Evolutionary conservation across 108 stramenopile species (phyloP).

Genomic region (Skeletonema tropicum): DNA sequence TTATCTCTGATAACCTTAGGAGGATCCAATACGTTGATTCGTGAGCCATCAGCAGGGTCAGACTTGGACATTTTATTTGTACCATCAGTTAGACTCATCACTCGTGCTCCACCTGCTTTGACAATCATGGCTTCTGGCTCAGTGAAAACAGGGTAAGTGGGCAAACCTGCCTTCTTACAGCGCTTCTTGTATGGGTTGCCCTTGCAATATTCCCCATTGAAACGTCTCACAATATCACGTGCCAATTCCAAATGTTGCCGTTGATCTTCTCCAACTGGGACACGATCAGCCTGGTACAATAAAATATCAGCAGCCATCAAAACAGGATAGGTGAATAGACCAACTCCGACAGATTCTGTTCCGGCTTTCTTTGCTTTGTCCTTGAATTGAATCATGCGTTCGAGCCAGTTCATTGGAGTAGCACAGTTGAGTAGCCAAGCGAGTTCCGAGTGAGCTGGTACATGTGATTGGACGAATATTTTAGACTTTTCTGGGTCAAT

Average conservation of each 20-base stretch:
- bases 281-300: slow-evolving; percentile 95
- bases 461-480: slow-evolving; percentile 96
- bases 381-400: slow-evolving; percentile 99
- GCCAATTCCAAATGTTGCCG: slow-evolving; percentile 99
- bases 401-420: slow-evolving; percentile 98
- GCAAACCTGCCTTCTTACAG: slow-evolving; percentile 81
- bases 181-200: slow-evolving; percentile 83
- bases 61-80: slow-evolving; percentile 98
- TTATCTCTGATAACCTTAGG: slow-evolving; percentile 91
- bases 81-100: slow-evolving; percentile 98
- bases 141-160: slow-evolving; percentile 84
- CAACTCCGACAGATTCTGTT: slow-evolving; percentile 87
- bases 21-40: slow-evolving; percentile 97
- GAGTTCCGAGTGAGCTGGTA: slow-evolving; percentile 96
- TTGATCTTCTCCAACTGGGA: slow-evolving; percentile 99
- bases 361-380: slow-evolving; percentile 94
- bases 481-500: slow-evolving; percentile 89
- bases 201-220: slow-evolving; percentile 95
- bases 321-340: slow-evolving; percentile 96
- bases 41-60: slow-evolving; percentile 85
- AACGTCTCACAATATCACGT: slow-evolving; percentile 94
- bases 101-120: slow-evolving; percentile 91
- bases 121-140: slow-evolving; percentile 96
- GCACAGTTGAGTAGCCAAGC: slow-evolving; percentile 97
- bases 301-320: slow-evolving; percentile 99